Conservation (phyloP, 805 yeast genomes). For the Cyberlindnera meyerae region DNA sequence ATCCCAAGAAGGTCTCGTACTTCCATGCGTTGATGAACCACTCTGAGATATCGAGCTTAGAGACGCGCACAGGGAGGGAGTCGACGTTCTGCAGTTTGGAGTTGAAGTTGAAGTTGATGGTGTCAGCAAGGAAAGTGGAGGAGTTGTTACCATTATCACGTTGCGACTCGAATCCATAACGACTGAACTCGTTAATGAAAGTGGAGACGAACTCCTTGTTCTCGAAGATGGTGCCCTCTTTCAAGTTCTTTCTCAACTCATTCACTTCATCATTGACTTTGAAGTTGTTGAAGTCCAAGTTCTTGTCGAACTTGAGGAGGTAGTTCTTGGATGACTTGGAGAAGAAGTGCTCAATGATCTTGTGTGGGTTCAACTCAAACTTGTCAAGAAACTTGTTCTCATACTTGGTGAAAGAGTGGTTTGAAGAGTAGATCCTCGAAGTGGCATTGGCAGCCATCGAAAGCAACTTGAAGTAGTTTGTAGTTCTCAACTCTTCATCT, state of each 20-base stretch:
- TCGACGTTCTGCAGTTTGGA: slow-evolving; percentile 23
- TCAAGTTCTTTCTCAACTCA: slow-evolving; percentile 22
- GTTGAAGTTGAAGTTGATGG: slow-evolving; percentile 27
- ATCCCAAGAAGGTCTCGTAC: slow-evolving; percentile 33
- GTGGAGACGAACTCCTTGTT: slow-evolving; percentile 24
- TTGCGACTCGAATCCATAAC: slow-evolving; percentile 24
- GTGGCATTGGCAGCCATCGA: slow-evolving; percentile 33
- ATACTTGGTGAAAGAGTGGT: slow-evolving; percentile 33
- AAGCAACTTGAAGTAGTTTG: slow-evolving; percentile 30
- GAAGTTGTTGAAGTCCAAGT: slow-evolving; percentile 27
- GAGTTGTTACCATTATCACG: slow-evolving; percentile 18
- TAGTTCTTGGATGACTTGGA: slow-evolving; percentile 34
- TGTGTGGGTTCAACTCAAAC: slow-evolving; percentile 36
- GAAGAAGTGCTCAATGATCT: slow-evolving; percentile 30
- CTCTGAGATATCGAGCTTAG: slow-evolving; percentile 33
- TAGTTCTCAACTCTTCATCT: slow-evolving; percentile 16
- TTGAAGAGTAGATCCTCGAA: slow-evolving; percentile 29
- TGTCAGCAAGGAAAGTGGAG: slow-evolving; percentile 24
- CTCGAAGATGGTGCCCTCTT: slow-evolving; percentile 22
- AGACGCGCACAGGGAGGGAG: slow-evolving; percentile 29
- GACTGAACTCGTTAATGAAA: slow-evolving; percentile 24
- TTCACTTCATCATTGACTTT: slow-evolving; percentile 23
- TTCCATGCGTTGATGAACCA: slow-evolving; percentile 39
- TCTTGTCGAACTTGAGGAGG: slow-evolving; percentile 29
- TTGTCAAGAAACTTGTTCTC: slow-evolving; percentile 37